phyloP scores from a whole-genome alignment of 768 basidiomycete genomes.

The Podaxis sp. region DNA sequence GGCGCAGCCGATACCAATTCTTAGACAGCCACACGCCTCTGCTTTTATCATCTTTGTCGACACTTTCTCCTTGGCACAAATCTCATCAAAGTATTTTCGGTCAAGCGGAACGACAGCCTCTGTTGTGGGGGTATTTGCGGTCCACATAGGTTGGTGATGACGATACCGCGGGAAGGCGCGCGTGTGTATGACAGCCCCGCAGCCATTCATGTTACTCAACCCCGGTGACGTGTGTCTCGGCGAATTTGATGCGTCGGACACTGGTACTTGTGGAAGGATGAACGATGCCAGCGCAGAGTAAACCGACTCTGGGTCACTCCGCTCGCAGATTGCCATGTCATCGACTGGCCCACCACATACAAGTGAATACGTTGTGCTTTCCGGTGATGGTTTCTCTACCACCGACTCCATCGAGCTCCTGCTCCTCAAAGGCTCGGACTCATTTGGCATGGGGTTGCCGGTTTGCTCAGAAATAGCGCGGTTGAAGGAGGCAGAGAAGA shows the following conservation, averaged over 20 bases:
- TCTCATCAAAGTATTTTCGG: constrained; percentile 7
- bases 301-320: constrained; percentile 5
- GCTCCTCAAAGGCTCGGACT: constrained; percentile 14
- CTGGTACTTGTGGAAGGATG: constrained; percentile 32
- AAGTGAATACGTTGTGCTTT: constrained; percentile 23
- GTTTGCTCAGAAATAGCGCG: constrained; percentile 6
- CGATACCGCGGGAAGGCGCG: constrained; percentile 31
- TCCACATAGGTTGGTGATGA: constrained; percentile 40
- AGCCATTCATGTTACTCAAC: constrained; percentile 44
- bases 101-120: constrained; percentile 48
- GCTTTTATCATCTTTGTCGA: constrained; percentile 8
- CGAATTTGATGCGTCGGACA: constrained; percentile 21
- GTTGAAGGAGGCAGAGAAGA: constrained; percentile 10
- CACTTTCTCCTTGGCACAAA: constrained; percentile 10
- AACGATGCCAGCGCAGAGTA: constrained; percentile 19
- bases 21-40: constrained; percentile 4
- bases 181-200: constrained; percentile 58
- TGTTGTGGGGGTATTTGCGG: constrained; percentile 49
- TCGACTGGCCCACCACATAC: constrained; percentile 23
- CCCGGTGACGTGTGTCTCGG: constrained; percentile 10
- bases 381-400: constrained; percentile 11
- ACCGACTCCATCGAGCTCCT: constrained; percentile 9
- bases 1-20: constrained; percentile 12
- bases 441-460: constrained; percentile 12
- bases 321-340: not conserved